phyloP scores from a whole-genome alignment of 257 asterid species.

The Solanum paucissectum region DNA sequence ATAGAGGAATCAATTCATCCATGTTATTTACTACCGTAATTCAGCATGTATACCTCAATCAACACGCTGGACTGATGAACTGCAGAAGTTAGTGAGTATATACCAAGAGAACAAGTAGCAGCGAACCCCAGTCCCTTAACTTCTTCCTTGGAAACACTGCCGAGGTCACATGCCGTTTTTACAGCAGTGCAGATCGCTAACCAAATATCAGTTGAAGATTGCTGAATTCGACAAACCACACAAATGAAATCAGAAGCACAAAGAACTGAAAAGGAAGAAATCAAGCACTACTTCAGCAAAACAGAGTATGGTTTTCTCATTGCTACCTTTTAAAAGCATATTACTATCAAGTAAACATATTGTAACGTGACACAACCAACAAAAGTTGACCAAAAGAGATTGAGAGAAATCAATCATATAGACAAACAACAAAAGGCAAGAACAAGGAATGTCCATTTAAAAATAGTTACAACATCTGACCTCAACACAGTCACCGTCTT shows the following conservation, averaged over 20 bases:
- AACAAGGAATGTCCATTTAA: background rate
- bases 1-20: slow-evolving; percentile 25
- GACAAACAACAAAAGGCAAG: background rate
- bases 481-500: slow-evolving; percentile 90
- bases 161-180: slow-evolving; percentile 63
- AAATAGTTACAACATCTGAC: slow-evolving; percentile 19
- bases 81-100: slow-evolving; percentile 5
- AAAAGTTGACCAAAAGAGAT: background rate
- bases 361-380: background rate
- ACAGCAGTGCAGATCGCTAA: slow-evolving; percentile 96
- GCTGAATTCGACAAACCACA: slow-evolving; percentile 31
- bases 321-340: background rate
- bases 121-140: slow-evolving; percentile 91
- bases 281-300: background rate
- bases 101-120: slow-evolving; percentile 97
- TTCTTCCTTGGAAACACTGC: slow-evolving; percentile 63
- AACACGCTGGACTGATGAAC: background rate
- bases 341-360: background rate
- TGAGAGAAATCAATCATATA: background rate
- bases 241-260: background rate
- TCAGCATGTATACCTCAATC: background rate
- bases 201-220: slow-evolving; percentile 99
- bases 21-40: background rate
- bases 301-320: background rate
- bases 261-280: background rate